phyloP scores from a whole-genome alignment of 2,329 filamentous ascomycete genomes.

The Pseudohalonectria lignicola region DNA sequence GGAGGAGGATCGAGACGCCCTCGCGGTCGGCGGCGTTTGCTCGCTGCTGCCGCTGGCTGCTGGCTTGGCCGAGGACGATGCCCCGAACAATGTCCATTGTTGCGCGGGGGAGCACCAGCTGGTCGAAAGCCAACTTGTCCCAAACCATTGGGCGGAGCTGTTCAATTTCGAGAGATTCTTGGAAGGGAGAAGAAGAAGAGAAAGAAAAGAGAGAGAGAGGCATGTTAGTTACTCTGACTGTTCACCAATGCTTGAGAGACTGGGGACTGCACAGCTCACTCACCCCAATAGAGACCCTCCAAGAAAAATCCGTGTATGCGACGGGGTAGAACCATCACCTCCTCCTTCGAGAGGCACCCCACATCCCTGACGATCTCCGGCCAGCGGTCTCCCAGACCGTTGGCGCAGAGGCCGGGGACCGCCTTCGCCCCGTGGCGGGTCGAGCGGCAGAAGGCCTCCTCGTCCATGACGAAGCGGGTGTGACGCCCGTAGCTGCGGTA shows the following conservation, averaged over 20 bases:
- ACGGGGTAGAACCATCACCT: too few relatives aligned
- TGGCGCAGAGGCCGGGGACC: too few relatives aligned
- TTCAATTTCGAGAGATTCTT: background rate
- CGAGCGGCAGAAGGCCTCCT: too few relatives aligned
- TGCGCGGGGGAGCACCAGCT: background rate
- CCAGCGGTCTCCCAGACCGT: too few relatives aligned
- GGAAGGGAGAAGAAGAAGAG: background rate
- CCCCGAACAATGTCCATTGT: background rate
- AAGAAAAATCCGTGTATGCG: too few relatives aligned
- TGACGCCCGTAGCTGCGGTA: background rate
- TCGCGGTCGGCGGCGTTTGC: background rate
- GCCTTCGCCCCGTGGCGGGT: too few relatives aligned
- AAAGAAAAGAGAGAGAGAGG: background rate
- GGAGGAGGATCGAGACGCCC: background rate
- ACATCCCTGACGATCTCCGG: too few relatives aligned
- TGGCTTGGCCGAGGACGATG: background rate
- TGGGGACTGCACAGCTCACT: too few relatives aligned
- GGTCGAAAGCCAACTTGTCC: background rate
- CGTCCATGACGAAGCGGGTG: background rate
- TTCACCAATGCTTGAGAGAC: too few relatives aligned
- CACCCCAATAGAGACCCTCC: too few relatives aligned
- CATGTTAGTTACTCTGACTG: too few relatives aligned
- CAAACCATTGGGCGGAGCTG: background rate
- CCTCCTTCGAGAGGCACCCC: too few relatives aligned
- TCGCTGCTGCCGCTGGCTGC: background rate